Evolutionary conservation across 257 asterid genomes (phyloP), one percentile per base, ranked within the genome.

Genomic region (Solanum corneliomulleri): DNA sequence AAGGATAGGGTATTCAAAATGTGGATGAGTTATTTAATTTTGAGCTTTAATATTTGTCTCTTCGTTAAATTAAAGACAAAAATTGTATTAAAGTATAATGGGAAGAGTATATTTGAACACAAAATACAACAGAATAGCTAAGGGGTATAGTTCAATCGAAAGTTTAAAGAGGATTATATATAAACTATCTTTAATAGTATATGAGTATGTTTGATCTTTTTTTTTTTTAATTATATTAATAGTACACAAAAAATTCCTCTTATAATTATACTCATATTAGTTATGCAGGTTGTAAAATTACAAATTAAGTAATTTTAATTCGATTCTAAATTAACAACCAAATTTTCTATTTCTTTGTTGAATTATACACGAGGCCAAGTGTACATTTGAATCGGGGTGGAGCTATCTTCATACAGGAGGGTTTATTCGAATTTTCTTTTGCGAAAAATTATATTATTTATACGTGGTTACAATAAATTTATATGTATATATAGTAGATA

Each of bases 361-460:
- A 52, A 52, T 49, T 16, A 6, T 52, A 52, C 62, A 52, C 4
- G 62, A 52, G 23, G 62, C 4, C 23, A 52, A 16, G 23, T 10
- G 23, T 52, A 16, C 8, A 16, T 52, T 16, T 56, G n/a, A 56
- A 56, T 7, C 39, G 39, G 39, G 39, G 7, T 1, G 39, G 39
- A 6, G 7, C 7, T 37, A 5, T 5, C 39, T 37, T 35, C 39
- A 1, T 35, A 35, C 39, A 35, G 5, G 1, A 5, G 7, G 39
- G 7, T 37, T 37, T 0, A 5, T 37, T 5, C 7, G 7, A 37
- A 35, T 0, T 1, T 0, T 0, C 0, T 37, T 6, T 37, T 37
- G 7, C 1, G 39, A 0, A 37, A 37, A 37, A 37, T 37, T 37
- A 37, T 37, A 37, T 37, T 37, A 37, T 37, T 37, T 37, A 6